A percentile compares a stretch with the other conserved stretches of the same genome.
Evolutionary conservation across 495 filamentous ascomycete genomes (phyloP).

Genomic region (Aspergillus steynii): DNA sequence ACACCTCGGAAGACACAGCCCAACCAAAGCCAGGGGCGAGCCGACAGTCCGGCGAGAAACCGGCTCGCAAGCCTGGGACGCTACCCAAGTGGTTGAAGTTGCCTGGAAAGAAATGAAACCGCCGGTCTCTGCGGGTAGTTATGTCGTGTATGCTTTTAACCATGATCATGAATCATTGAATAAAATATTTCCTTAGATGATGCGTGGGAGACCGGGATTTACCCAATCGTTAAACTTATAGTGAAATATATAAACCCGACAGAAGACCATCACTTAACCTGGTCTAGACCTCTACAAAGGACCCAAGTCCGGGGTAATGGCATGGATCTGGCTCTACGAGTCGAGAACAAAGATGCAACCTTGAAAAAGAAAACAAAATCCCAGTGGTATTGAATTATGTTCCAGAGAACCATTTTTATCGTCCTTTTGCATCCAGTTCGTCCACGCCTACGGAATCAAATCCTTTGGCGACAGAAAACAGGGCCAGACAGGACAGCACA

Average conservation of each 20-base stretch:
- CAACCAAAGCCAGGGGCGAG: constrained; percentile 27
- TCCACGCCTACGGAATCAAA: constrained; percentile 10
- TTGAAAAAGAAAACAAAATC: constrained; percentile 5
- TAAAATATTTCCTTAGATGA: background rate
- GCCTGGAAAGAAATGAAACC: constrained; percentile 53
- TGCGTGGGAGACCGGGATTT: background rate
- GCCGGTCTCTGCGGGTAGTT: background rate
- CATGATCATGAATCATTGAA: background rate
- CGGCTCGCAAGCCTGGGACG: constrained; percentile 44
- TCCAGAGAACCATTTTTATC: constrained; percentile 5
- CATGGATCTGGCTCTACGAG: background rate
- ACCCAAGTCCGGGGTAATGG: background rate
- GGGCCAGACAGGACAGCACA: constrained; percentile 3
- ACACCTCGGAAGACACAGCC: constrained; percentile 42
- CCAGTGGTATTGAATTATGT: constrained; percentile 16
- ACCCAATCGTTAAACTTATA: background rate
- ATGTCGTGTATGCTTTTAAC: background rate
- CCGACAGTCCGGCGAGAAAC: constrained; percentile 31
- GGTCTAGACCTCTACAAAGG: background rate
- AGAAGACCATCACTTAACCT: no score
- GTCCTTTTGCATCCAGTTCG: constrained; percentile 7
- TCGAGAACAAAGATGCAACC: background rate
- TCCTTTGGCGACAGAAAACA: background rate
- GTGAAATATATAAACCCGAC: no score
- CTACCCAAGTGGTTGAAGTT: constrained; percentile 74